Percentiles rank a stretch among this genome's conserved stretches.
phyloP scores from a whole-genome alignment of 441 rosid genomes.

The Pelargonium cotyledonis region DNA sequence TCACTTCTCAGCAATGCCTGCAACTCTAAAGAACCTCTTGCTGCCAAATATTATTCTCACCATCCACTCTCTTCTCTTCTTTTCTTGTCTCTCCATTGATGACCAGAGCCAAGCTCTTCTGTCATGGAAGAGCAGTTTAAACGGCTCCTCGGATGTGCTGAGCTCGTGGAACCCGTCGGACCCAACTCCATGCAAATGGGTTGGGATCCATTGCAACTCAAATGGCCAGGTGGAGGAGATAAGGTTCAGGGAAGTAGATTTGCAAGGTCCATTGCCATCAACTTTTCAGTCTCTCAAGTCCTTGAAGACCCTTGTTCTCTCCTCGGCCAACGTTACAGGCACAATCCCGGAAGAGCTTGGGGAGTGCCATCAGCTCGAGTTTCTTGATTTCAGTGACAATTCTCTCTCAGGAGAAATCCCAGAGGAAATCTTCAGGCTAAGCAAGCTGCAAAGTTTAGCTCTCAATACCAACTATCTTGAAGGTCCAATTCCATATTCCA shows the following conservation, averaged over 20 bases:
- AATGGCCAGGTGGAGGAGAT: conserved; percentile 53
- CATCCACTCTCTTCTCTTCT: conserved; percentile 36
- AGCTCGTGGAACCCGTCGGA: conserved; percentile 53
- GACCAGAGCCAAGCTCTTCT: conserved; percentile 67
- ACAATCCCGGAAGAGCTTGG: conserved; percentile 62
- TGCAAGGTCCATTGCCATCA: conserved; percentile 62
- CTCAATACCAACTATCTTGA: conserved; percentile 66
- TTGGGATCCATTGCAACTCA: conserved; percentile 61
- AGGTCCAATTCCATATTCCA: conserved; percentile 60
- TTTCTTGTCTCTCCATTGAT: conserved; percentile 45
- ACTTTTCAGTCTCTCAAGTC: conserved; percentile 51
- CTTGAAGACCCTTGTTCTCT: conserved; percentile 52
- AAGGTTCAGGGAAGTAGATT: conserved; percentile 44
- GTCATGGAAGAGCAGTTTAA: conserved; percentile 63
- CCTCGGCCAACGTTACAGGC: conserved; percentile 67
- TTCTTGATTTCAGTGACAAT: conserved; percentile 67
- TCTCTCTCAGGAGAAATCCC: conserved; percentile 75
- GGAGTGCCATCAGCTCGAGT: conserved; percentile 40
- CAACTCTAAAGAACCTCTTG: conserved; percentile 39
- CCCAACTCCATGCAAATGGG: conserved; percentile 64
- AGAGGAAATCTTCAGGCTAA: conserved; percentile 50
- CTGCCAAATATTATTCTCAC: conserved; percentile 32
- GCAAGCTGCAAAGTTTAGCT: conserved; percentile 45
- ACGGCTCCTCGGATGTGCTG: conserved; percentile 42
- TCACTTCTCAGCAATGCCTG: conserved; percentile 50